These are phyloP conservation scores for Xylariaceae sp. DNA, from an alignment of 2,329 filamentous ascomycete genomes.

Conservation along the genomic window DNA sequence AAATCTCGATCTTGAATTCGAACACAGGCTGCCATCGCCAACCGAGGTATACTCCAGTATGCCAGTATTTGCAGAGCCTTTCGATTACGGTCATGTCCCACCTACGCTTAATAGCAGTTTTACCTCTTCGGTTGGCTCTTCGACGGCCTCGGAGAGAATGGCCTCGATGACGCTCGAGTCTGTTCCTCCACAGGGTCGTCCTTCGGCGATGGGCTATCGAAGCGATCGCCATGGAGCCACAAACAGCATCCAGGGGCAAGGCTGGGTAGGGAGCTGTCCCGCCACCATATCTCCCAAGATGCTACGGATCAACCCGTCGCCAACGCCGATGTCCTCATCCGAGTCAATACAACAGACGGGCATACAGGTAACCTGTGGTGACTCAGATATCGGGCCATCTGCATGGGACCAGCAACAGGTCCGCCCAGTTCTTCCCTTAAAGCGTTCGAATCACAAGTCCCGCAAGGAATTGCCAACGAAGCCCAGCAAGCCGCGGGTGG, in stretches of 20 bases:
- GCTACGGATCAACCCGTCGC: slow-evolving; percentile 30
- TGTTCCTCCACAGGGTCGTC: slow-evolving; percentile 9
- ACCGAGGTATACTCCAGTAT: slow-evolving; percentile 13
- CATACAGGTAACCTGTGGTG: slow-evolving; percentile 10
- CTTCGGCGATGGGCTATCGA: slow-evolving; percentile 8
- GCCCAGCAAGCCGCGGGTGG: slow-evolving; percentile 20
- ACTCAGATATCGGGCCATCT: slow-evolving; percentile 21
- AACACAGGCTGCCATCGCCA: slow-evolving; percentile 20
- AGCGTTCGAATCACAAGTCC: slow-evolving; percentile 18
- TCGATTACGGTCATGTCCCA: slow-evolving; percentile 20
- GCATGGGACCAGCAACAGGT: slow-evolving; percentile 18
- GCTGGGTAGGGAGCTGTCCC: slow-evolving; percentile 21
- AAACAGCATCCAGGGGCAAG: slow-evolving; percentile 5
- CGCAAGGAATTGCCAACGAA: slow-evolving; percentile 29
- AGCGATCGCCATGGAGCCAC: slow-evolving; percentile 9
- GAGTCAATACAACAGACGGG: slow-evolving; percentile 26
- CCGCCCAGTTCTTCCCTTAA: slow-evolving; percentile 12
- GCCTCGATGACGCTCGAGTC: slow-evolving; percentile 27
- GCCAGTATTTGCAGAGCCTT: slow-evolving; percentile 26
- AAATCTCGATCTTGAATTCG: slow-evolving; percentile 14
- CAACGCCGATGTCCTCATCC: slow-evolving; percentile 29
- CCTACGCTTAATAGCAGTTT: slow-evolving; percentile 23
- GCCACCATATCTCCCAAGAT: slow-evolving; percentile 32
- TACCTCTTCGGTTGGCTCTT: slow-evolving; percentile 28
- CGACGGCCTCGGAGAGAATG: slow-evolving; percentile 28